A percentile compares a stretch with the other conserved stretches of the same genome.
Conservation (phyloP, 768 basidiomycete genomes). For the Amyloporia xantha region DNA sequence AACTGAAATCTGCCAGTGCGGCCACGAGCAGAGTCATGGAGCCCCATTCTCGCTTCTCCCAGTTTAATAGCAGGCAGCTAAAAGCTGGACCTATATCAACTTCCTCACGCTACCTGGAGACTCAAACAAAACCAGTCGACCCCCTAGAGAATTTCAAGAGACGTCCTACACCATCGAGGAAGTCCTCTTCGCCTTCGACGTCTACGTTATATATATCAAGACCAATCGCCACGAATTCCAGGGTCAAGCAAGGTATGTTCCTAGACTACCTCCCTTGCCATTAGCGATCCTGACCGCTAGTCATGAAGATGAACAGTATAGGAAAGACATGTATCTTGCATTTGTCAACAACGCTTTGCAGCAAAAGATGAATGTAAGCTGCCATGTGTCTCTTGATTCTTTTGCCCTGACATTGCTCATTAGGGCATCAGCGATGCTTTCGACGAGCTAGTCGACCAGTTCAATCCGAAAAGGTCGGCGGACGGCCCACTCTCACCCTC, state of each 20-base stretch:
- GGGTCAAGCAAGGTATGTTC: conserved; percentile 50
- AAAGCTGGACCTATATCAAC: conserved; percentile 56
- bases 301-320: conserved; percentile 54
- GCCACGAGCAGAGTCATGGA: conserved; percentile 44
- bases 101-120: conserved; percentile 39
- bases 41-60: conserved; percentile 67
- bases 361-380: conserved; percentile 62
- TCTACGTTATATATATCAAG: conserved; percentile 28
- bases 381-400: conserved; percentile 9
- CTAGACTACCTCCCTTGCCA: not conserved
- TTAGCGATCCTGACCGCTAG: not conserved
- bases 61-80: conserved; percentile 68
- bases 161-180: conserved; percentile 23
- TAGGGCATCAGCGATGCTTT: conserved; percentile 75
- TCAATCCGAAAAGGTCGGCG: conserved; percentile 46
- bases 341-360: conserved; percentile 78
- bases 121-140: conserved; percentile 28
- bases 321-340: conserved; percentile 78
- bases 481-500: conserved; percentile 27
- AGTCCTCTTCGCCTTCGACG: conserved; percentile 18
- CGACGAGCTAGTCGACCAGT: conserved; percentile 86
- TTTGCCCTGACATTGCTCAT: not conserved
- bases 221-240: conserved; percentile 73
- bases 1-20: too few relatives aligned
- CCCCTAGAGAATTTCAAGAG: conserved; percentile 40